Conservation (phyloP, 83 land plant genomes). For the Thuja plicata region DNA sequence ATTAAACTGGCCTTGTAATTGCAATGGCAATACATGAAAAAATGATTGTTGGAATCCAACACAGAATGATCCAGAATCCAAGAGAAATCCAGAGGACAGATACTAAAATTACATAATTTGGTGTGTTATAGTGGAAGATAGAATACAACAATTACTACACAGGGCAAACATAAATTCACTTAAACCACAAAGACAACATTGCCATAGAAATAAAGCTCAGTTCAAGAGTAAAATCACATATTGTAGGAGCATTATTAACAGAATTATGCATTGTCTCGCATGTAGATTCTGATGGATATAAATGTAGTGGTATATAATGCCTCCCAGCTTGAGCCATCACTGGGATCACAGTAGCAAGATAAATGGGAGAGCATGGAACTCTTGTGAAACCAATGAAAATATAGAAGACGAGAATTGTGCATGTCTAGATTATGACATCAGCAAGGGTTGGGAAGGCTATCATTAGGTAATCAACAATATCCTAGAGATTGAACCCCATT, state of each 20-base stretch:
- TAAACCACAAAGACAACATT: no score
- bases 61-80: not conserved
- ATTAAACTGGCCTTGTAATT: not conserved
- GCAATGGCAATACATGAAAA: not conserved
- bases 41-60: no score
- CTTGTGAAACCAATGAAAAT: not conserved
- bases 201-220: not conserved
- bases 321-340: not conserved
- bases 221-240: not conserved
- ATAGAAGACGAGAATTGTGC: not conserved
- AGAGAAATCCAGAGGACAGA: not conserved
- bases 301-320: not conserved
- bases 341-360: not conserved
- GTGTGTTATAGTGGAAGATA: not conserved
- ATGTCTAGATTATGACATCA: no score
- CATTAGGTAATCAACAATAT: not conserved
- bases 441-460: not conserved
- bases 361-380: not conserved
- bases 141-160: not conserved
- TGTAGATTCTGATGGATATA: no score
- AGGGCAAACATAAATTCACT: not conserved
- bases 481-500: not conserved
- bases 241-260: not conserved
- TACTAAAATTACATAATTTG: not conserved
- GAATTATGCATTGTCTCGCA: not conserved